Evolutionary conservation across 495 filamentous ascomycete genomes (phyloP), one percentile per base, ranked within the genome.

Genomic region (Schizothecium vesticola): DNA sequence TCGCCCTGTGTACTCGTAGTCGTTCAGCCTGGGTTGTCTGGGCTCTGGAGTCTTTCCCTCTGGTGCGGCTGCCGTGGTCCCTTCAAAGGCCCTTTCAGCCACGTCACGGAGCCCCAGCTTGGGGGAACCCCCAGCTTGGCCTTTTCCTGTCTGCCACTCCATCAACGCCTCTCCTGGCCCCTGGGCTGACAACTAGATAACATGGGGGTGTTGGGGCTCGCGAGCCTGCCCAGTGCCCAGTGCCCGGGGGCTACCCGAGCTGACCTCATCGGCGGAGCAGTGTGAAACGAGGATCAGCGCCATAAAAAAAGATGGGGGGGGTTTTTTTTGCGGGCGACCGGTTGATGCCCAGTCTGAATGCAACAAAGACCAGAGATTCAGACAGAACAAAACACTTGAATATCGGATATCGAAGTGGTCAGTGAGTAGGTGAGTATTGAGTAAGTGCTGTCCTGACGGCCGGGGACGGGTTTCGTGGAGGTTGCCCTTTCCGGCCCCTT

Each of bases 401-500:
- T n/a, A 19, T n/a, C 8, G 19, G 43, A 51, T 8, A 51, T n/a
- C 4, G 8, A 51, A 51, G 19, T n/a, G 19, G 43, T 51, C 43
- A 51, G 12, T 51, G n/a, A n/a, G n/a, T n/a, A n/a, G n/a, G n/a
- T n/a, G n/a, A n/a, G n/a, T n/a, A n/a, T n/a, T n/a, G n/a, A n/a
- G n/a, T n/a, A n/a, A n/a, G n/a, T n/a, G n/a, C 33, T 43, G 33
- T 8, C 11, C 10, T 58, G 28, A 59, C 12, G 26, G 19, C 22
- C 13, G 31, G 23, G 33, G 13, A 43, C 6, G 4, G 12, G 36
- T 62, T 57, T 69, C 70, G 66, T 61, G 29, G 43, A 67, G 63
- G 29, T 69, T 71, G 59, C 70, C 70, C 43, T 59, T 69, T 69
- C 63, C 59, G 67, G 63, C 58, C 59, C 28, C 57, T 22, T 51